A percentile compares a stretch with the other conserved stretches of the same genome.
Evolutionary conservation across 2,329 filamentous ascomycete species (phyloP).

Genomic region (Calonectria honghensis): DNA sequence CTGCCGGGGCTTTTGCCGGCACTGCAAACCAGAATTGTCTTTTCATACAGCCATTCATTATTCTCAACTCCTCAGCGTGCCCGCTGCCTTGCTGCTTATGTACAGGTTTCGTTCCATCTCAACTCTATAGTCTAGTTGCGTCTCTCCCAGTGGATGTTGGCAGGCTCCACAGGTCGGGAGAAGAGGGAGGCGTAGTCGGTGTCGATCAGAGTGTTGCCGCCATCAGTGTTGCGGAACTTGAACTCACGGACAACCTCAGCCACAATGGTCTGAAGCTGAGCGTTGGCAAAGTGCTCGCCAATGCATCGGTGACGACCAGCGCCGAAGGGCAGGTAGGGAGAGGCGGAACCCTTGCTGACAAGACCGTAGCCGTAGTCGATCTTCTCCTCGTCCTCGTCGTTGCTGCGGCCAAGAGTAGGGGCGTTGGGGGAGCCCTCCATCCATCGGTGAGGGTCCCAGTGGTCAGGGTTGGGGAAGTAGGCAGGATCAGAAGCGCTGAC

Average conservation of each 20-base stretch:
- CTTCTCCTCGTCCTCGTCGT: constrained; percentile 82
- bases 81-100: constrained; percentile 53
- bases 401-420: constrained; percentile 66
- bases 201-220: constrained; percentile 80
- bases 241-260: constrained; percentile 85
- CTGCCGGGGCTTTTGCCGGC: constrained; percentile 48
- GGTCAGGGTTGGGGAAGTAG: constrained; percentile 87
- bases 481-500: constrained; percentile 82
- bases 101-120: constrained; percentile 51
- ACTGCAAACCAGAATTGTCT: constrained; percentile 48
- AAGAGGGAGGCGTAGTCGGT: constrained; percentile 84
- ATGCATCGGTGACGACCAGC: constrained; percentile 96
- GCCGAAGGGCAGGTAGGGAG: constrained; percentile 95
- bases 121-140: constrained; percentile 65
- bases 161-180: constrained; percentile 82
- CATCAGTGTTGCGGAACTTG: constrained; percentile 85
- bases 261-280: constrained; percentile 91
- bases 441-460: constrained; percentile 96
- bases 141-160: constrained; percentile 84
- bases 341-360: constrained; percentile 91
- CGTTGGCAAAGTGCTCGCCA: constrained; percentile 96
- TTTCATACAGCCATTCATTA: constrained; percentile 51
- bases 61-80: constrained; percentile 53
- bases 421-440: constrained; percentile 77
- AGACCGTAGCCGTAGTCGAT: constrained; percentile 96